A percentile compares a stretch with the other conserved stretches of the same genome.
These are phyloP conservation scores for Rhodofomes roseus DNA, from an alignment of 1,284 basidiomycete species.

Conservation along the genomic window DNA sequence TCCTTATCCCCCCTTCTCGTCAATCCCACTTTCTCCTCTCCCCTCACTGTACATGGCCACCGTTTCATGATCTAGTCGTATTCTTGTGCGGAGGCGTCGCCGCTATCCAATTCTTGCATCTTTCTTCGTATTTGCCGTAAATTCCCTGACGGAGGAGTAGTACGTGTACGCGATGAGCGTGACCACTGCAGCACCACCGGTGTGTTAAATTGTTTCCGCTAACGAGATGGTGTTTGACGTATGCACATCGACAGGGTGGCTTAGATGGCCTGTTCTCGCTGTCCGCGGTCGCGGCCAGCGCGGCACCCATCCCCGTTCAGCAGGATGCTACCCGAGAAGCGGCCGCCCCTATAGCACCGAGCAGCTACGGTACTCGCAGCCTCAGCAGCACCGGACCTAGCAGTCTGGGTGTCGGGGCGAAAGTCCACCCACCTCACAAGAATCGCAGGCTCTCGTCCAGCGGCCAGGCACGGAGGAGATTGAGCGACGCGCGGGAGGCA, in stretches of 20 bases:
- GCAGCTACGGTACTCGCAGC: conserved; percentile 32
- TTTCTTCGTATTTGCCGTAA: neutral
- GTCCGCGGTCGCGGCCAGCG: conserved; percentile 55
- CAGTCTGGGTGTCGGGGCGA: conserved; percentile 18
- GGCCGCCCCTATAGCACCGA: conserved; percentile 21
- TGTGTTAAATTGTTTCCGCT: neutral
- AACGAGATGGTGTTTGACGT: neutral
- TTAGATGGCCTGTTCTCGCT: conserved; percentile 57
- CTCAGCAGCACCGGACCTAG: conserved; percentile 12
- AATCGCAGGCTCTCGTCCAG: conserved; percentile 67
- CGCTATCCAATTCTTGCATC: neutral
- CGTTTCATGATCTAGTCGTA: neutral
- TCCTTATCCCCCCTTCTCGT: neutral
- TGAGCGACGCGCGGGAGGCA: conserved; percentile 76
- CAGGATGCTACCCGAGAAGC: conserved; percentile 23
- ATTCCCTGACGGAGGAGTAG: neutral
- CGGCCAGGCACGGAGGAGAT: conserved; percentile 59
- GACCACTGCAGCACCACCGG: neutral
- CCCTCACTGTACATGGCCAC: neutral
- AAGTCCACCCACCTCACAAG: conserved; percentile 33
- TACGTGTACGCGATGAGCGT: conserved; percentile 2
- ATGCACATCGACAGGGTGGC: conserved; percentile 9
- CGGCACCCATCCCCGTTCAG: conserved; percentile 41
- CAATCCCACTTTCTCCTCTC: neutral
- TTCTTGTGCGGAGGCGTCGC: neutral